A percentile compares a stretch with the other conserved stretches of the same genome.
Evolutionary conservation across 2,329 filamentous ascomycete genomes (phyloP).

Genomic region (Aspergillus caelatus): DNA sequence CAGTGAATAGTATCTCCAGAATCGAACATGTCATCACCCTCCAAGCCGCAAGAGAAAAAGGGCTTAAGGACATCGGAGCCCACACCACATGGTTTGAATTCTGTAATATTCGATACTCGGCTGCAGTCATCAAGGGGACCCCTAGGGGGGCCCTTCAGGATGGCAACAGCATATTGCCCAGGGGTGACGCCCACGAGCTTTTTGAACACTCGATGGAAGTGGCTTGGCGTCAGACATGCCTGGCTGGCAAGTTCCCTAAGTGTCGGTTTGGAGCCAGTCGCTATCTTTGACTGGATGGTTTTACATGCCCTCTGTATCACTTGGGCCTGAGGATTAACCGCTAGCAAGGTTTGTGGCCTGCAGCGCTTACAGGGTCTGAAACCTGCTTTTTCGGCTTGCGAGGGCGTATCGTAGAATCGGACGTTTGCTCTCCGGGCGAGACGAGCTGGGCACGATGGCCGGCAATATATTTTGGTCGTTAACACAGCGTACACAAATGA

Average conservation of each 20-base stretch:
- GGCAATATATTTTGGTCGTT: slow-evolving; percentile 60
- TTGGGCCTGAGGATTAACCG: slow-evolving; percentile 34
- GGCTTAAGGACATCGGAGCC: neutral
- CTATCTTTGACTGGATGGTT: slow-evolving; percentile 30
- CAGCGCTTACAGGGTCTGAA: slow-evolving; percentile 62
- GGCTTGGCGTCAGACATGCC: slow-evolving; percentile 53
- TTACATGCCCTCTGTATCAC: slow-evolving; percentile 36
- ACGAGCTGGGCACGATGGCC: slow-evolving; percentile 59
- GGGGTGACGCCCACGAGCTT: slow-evolving; percentile 55
- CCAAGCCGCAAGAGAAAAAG: neutral
- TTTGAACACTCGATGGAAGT: slow-evolving; percentile 61
- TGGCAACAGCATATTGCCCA: slow-evolving; percentile 38
- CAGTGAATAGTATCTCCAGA: slow-evolving; percentile 21
- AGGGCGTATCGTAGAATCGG: slow-evolving; percentile 53
- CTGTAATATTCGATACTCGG: neutral
- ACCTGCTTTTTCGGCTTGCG: slow-evolving; percentile 52
- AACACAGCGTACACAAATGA: slow-evolving; percentile 61
- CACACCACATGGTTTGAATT: neutral
- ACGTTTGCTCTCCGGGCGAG: slow-evolving; percentile 62
- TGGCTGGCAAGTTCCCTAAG: slow-evolving; percentile 51
- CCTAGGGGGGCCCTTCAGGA: neutral
- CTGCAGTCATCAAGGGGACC: slow-evolving; percentile 1
- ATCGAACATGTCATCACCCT: neutral
- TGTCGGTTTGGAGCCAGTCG: slow-evolving; percentile 36
- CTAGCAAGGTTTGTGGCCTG: slow-evolving; percentile 45